These are phyloP conservation scores for Tricholoma flavovirens DNA, from an alignment of 768 basidiomycete species.

Conservation along the genomic window DNA sequence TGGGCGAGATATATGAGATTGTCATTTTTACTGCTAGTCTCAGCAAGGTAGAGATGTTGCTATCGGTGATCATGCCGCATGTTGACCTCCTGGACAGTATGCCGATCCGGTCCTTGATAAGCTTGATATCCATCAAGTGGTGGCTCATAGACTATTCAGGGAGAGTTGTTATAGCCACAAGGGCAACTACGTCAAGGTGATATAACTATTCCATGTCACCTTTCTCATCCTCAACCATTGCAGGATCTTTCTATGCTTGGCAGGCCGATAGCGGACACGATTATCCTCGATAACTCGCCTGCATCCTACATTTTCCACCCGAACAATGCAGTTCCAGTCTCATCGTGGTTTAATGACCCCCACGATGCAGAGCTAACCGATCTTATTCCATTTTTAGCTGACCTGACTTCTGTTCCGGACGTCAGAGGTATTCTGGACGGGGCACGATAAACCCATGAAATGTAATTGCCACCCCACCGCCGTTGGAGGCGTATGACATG, in stretches of 20 bases:
- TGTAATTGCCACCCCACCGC: not conserved
- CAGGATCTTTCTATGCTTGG: conserved; percentile 97
- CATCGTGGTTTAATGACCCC: conserved; percentile 99
- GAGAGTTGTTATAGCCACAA: conserved; percentile 98
- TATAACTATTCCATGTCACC: conserved; percentile 7
- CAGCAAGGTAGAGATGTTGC: conserved; percentile 64
- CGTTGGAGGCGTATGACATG: not conserved
- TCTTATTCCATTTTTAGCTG: conserved; percentile 88
- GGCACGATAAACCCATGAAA: conserved; percentile 42
- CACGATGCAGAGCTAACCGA: conserved; percentile 97
- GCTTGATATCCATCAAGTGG: conserved; percentile 86
- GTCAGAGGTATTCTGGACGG: conserved; percentile 88
- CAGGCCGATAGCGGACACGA: conserved; percentile 86
- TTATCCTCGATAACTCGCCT: conserved; percentile 98
- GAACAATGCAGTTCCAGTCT: conserved; percentile 97
- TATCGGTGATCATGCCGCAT: not conserved
- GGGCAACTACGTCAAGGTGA: conserved; percentile 97
- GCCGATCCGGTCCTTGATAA: conserved; percentile 98
- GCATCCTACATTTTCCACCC: conserved; percentile 99
- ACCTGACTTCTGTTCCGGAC: conserved; percentile 79
- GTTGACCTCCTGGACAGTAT: conserved; percentile 50
- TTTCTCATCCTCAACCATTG: not conserved
- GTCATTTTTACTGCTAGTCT: conserved; percentile 97
- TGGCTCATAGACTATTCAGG: conserved; percentile 89
- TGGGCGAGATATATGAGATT: conserved; percentile 97